A percentile compares a stretch with the other conserved stretches of the same genome.
Conservation (phyloP, 1,139 yeast species). For the Suhomyces wounanorum region DNA sequence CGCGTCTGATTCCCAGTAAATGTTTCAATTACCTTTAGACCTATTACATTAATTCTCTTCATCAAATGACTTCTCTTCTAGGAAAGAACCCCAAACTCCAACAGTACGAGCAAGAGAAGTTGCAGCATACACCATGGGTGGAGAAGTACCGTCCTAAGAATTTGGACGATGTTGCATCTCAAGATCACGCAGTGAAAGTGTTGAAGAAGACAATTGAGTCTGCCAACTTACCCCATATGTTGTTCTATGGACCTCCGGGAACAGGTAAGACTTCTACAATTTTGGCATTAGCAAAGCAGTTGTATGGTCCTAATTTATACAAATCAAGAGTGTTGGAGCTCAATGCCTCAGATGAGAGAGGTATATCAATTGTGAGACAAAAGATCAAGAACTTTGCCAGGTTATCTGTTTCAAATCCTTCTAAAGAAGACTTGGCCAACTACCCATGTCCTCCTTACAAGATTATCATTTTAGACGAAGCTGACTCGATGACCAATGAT, state of each 20-base stretch:
- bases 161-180: conserved; percentile 86
- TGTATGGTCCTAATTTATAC: conserved; percentile 70
- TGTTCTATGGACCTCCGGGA: conserved; percentile 97
- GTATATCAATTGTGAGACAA: conserved; percentile 90
- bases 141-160: conserved; percentile 83
- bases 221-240: conserved; percentile 90
- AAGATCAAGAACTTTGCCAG: conserved; percentile 92
- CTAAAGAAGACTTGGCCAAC: conserved; percentile 60
- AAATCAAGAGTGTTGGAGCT: conserved; percentile 83
- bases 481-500: conserved; percentile 98
- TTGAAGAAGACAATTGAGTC: conserved; percentile 75
- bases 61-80: conserved; percentile 20
- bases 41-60: neutral
- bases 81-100: conserved; percentile 24
- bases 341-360: conserved; percentile 96
- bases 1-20: neutral
- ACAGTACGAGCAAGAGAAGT: conserved; percentile 43
- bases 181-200: conserved; percentile 87
- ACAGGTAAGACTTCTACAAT: conserved; percentile 96
- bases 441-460: conserved; percentile 97
- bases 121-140: conserved; percentile 72
- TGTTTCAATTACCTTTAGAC: no score
- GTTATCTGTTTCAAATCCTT: conserved; percentile 79
- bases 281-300: conserved; percentile 79
- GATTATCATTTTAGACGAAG: conserved; percentile 86